phyloP scores from a whole-genome alignment of 2,329 filamentous ascomycete species.

The Pseudogymnoascus sp. region DNA sequence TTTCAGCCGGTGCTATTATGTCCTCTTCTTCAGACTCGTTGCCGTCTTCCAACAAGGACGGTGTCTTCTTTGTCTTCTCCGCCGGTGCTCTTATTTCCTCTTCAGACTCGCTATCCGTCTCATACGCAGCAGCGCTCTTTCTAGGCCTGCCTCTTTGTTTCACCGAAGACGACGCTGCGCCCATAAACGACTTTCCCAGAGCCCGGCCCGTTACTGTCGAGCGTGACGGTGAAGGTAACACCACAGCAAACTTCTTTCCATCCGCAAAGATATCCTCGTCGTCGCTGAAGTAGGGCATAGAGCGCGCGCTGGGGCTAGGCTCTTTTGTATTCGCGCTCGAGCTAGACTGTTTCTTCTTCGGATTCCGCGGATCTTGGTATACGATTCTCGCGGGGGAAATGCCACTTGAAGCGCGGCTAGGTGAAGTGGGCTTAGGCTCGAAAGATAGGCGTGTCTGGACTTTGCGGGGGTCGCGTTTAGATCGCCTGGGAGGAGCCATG shows the following conservation, averaged over 20 bases:
- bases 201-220: neutral
- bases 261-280: neutral
- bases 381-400: neutral
- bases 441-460: constrained; percentile 3
- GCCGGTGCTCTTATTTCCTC: neutral
- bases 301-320: neutral
- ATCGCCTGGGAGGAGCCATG: neutral
- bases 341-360: neutral
- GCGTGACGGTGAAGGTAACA: neutral
- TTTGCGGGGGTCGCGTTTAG: neutral
- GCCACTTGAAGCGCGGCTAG: neutral
- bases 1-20: neutral
- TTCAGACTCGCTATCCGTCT: neutral
- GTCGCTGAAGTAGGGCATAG: neutral
- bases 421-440: neutral
- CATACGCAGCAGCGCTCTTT: neutral
- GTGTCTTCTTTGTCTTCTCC: neutral
- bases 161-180: neutral
- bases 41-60: neutral
- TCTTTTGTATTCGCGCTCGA: neutral
- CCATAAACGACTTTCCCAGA: neutral
- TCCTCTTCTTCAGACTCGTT: neutral
- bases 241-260: constrained; percentile 1
- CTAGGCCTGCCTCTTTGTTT: neutral
- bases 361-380: neutral